Base-by-base conservation (phyloP, 1,139 yeast genomes). In the Yamadazyma jaroonii region DNA sequence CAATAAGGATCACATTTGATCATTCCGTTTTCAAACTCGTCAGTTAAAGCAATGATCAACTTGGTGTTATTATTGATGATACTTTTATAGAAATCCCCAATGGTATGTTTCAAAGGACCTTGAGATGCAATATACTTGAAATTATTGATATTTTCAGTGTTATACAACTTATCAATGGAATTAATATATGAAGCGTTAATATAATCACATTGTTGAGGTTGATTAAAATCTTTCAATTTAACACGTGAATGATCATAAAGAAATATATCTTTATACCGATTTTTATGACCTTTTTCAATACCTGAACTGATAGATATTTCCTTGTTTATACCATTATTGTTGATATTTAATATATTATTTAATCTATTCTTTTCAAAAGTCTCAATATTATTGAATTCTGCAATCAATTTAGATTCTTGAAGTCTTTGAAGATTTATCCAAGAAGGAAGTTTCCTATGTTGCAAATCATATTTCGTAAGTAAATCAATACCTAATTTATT, bases 211-310 rank as follows among this genome's bases (percentile, higher is more conserved):
- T 27, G 12, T 36, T 40, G 53, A 6, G 35, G 36, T 14, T 44
- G 42, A 6, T 44, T 40, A 14, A 45, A 41, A 36, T 60, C 58
- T 40, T 39, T 58, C 48, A 59, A 61, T 45, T 72, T 74, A 12
- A 88, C 96, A 41, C 95, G 65, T 9, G 92, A 77, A 52, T 84
- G 89, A 48, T 84, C 92, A 57, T 78, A 87, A n/a, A 94, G 83
- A 50, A 85, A 73, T 35, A 87, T 84, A 55, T 87, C 89, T 45
- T 84, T 80, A 62, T 87, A 87, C 41, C 96, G 61, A 58, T 87
- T 87, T 56, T 86, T 81, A 46, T 72, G 67, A 11, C 95, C 94
- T 41, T 74, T 72, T 56, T 86, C 95, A 37, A 86, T 77, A 2
- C 95, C 95, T 21, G 61, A 48, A 45, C 67, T 62, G 29, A 70